phyloP scores from a whole-genome alignment of 768 basidiomycete species.

The Tubosaeta brunneosetosa region DNA sequence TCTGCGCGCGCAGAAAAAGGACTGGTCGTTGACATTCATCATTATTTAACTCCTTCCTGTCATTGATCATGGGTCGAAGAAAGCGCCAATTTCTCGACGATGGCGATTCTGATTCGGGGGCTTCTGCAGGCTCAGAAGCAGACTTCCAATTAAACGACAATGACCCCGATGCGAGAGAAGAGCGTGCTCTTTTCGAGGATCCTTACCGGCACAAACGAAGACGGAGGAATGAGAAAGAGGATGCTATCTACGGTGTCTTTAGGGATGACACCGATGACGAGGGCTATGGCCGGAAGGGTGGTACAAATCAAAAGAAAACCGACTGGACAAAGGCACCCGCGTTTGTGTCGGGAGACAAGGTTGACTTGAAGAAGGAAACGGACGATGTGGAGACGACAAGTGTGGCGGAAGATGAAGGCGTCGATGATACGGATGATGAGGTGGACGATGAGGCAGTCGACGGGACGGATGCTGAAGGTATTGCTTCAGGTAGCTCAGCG shows the following conservation, averaged over 20 bases:
- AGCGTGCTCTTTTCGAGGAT: constrained; percentile 71
- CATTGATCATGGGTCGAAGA: constrained; percentile 58
- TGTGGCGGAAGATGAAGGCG: constrained; percentile 36
- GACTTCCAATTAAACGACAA: constrained; percentile 44
- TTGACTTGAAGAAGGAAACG: constrained; percentile 39
- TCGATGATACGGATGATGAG: constrained; percentile 36
- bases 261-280: constrained; percentile 70
- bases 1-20: constrained; percentile 1
- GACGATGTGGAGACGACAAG: constrained; percentile 33
- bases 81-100: constrained; percentile 75
- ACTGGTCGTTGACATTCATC: constrained; percentile 1
- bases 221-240: constrained; percentile 62
- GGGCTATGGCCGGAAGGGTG: constrained; percentile 25
- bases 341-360: constrained; percentile 58
- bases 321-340: constrained; percentile 77
- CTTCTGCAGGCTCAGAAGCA: constrained; percentile 54
- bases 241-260: constrained; percentile 73
- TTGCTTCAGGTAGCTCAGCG: constrained; percentile 30
- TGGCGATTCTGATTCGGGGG: constrained; percentile 69
- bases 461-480: constrained; percentile 35
- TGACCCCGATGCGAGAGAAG: constrained; percentile 63
- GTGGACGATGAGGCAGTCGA: constrained; percentile 25
- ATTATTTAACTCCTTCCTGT: not conserved
- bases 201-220: constrained; percentile 71
- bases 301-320: constrained; percentile 37